Conservation (phyloP, 108 stramenopile genomes). For the Discostella pseudostelligera region DNA sequence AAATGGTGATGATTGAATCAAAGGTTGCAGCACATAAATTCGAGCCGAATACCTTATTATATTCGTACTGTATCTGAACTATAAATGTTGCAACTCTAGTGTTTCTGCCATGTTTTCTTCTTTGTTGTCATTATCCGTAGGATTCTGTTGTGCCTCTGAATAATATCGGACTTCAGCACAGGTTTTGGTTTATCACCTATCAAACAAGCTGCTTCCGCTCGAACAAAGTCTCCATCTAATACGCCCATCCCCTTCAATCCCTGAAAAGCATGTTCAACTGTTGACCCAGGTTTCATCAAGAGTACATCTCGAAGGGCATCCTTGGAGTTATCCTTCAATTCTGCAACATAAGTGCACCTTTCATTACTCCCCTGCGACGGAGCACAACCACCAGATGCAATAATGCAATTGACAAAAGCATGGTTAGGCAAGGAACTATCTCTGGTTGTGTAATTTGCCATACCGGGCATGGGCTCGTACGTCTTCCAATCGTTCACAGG, state of each 20-base stretch:
- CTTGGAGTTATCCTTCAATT: constrained; percentile 19
- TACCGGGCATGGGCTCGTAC: constrained; percentile 60
- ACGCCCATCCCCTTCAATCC: constrained; percentile 66
- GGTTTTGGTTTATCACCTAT: constrained; percentile 71
- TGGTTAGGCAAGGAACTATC: constrained; percentile 65
- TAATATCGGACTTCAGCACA: constrained; percentile 57
- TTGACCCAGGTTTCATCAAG: constrained; percentile 84
- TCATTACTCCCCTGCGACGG: constrained; percentile 63
- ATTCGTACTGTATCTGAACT: too few relatives aligned
- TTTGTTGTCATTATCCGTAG: constrained; percentile 82
- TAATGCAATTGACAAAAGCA: constrained; percentile 67
- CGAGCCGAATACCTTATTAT: too few relatives aligned
- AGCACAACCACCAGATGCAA: constrained; percentile 58
- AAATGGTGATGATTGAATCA: too few relatives aligned
- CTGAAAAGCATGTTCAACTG: constrained; percentile 77
- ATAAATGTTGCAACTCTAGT: too few relatives aligned
- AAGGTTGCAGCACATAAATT: too few relatives aligned
- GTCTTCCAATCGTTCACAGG: constrained; percentile 74
- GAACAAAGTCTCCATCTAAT: constrained; percentile 80
- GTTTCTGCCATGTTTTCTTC: constrained; percentile 65
- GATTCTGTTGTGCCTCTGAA: constrained; percentile 63
- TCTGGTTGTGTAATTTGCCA: constrained; percentile 51
- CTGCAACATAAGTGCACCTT: constrained; percentile 29
- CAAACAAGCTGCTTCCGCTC: constrained; percentile 68
- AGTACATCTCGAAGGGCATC: constrained; percentile 64